These are phyloP conservation scores for Berberis thunbergii DNA, from an alignment of 164 flowering plant genomes.

Conservation along the genomic window DNA sequence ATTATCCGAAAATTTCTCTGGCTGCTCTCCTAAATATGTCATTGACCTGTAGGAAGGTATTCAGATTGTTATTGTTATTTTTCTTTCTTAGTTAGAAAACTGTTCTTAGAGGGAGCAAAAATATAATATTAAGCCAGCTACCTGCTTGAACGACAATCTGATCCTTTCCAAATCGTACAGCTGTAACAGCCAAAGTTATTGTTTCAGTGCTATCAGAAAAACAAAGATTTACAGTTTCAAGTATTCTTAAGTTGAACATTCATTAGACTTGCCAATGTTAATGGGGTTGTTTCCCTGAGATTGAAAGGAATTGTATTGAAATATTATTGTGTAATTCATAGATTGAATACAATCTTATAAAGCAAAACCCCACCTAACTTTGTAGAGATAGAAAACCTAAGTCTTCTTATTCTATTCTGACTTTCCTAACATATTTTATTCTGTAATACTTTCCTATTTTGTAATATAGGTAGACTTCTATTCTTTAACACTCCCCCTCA, in stretches of 20 bases:
- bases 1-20: constrained; percentile 36
- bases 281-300: constrained; percentile 65
- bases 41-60: constrained; percentile 23
- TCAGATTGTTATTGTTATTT: background rate
- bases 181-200: constrained; percentile 37
- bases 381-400: too few species aligned
- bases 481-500: too few species aligned
- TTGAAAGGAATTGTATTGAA: background rate
- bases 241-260: background rate
- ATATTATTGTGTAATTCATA: too few species aligned
- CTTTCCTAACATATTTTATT: too few species aligned
- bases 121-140: constrained; percentile 14
- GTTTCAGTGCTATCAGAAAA: background rate
- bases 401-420: too few species aligned
- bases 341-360: too few species aligned
- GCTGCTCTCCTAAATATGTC: constrained; percentile 57
- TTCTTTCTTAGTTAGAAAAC: background rate
- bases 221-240: background rate
- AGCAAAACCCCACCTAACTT: too few species aligned
- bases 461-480: too few species aligned
- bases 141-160: constrained; percentile 87
- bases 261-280: constrained; percentile 53
- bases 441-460: too few species aligned
- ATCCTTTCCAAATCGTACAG: constrained; percentile 72
- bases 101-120: background rate